Percentiles rank a stretch among this genome's conserved stretches.
These are phyloP conservation scores for Pestalotiopsis sp. DNA, from an alignment of 2,329 filamentous ascomycete genomes.

Conservation along the genomic window DNA sequence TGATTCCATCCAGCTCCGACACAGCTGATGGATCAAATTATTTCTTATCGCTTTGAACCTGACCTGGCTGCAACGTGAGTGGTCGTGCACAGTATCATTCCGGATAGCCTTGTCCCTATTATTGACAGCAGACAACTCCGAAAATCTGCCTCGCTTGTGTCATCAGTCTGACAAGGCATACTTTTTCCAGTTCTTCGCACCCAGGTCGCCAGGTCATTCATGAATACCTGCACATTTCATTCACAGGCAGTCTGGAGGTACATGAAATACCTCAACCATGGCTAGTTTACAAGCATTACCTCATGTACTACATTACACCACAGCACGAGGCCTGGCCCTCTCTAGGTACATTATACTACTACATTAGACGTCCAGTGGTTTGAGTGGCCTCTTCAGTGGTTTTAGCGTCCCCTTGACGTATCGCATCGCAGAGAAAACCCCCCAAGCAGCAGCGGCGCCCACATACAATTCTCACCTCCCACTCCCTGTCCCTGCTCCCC, in stretches of 20 bases:
- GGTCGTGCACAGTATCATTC: neutral
- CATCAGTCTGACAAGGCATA: neutral
- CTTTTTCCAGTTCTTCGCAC: neutral
- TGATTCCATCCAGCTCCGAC: neutral
- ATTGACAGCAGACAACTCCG: neutral
- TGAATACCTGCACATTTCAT: too few relatives aligned
- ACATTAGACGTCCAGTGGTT: too few relatives aligned
- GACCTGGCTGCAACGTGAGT: neutral
- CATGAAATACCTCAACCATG: too few relatives aligned
- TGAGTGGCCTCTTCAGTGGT: too few relatives aligned
- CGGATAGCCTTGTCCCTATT: neutral
- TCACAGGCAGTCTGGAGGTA: too few relatives aligned
- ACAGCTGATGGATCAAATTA: neutral
- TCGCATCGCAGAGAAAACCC: too few relatives aligned
- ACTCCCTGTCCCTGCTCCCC: neutral
- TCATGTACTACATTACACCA: too few relatives aligned
- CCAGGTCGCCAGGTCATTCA: too few relatives aligned
- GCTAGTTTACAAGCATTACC: too few relatives aligned
- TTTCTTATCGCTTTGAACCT: neutral
- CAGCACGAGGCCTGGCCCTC: too few relatives aligned
- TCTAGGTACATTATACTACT: too few relatives aligned
- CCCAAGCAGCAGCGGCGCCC: neutral
- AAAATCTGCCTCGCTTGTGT: neutral
- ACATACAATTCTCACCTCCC: neutral
- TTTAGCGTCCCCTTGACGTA: too few relatives aligned